Base-by-base conservation (phyloP, 2,329 filamentous ascomycete species). In the Pseudogymnoascus sp. region DNA sequence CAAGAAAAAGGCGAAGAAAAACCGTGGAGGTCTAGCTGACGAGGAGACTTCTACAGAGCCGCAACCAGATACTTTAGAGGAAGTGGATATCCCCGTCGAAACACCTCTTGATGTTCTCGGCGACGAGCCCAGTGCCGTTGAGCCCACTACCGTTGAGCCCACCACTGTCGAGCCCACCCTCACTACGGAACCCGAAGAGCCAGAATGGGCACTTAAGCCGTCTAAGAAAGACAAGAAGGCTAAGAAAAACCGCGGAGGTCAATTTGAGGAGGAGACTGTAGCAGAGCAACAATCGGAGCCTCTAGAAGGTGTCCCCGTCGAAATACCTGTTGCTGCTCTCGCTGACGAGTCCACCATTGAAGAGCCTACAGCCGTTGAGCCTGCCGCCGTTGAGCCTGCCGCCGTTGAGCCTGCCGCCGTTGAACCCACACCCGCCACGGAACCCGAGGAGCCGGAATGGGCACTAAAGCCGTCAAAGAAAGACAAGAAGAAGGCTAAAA, bases 181-280 rank as follows among this genome's bases (percentile, higher is more conserved):
- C 9, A 8, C 47, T 13, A 15, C 63, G n/a, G 60, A 64, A 36
- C 21, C 23, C 8, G 26, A 47, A 13, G 63, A 36, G 21, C 19
- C n/a, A 28, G 26, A 28, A 28, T 28, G 26, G 26, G 26, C 26
- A 28, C 26, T 28, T 28, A 42, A 61, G 31, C 38, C 38, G 5
- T 65, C 64, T 63, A 57, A 26, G 26, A 68, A 66, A 57, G 61
- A 68, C 33, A 66, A 67, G 53, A 69, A 72, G 10, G 80, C 79
- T 70, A 78, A 79, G 70, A 57, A 57, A 33, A 19, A 17, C 47
- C 47, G 47, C 3, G 47, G 13, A 17, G n/a, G 47, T 57, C 15
- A 31, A 23, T 38, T 61, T 21, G 23, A 36, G 23, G 26, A 60
- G 28, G 35, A 17, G 9, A 60, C 62, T 31, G n/a, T 26, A 19